These are phyloP conservation scores for Ceratocystiopsis sp. DNA, from an alignment of 2,329 filamentous ascomycete genomes.

Conservation along the genomic window DNA sequence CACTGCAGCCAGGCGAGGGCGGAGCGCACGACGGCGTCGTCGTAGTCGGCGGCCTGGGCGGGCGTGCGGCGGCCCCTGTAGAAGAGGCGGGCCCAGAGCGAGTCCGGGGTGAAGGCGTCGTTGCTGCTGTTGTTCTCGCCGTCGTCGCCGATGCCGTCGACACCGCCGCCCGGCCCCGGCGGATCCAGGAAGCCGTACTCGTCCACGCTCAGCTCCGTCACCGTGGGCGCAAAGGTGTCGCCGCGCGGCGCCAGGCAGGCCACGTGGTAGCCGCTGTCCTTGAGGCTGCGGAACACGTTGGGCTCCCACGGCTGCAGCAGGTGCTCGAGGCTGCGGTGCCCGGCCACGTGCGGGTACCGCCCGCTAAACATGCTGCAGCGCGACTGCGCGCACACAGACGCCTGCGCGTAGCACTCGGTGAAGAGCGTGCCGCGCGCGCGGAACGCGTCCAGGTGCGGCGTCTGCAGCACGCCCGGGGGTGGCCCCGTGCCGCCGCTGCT, in stretches of 20 bases:
- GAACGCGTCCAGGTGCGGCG: conserved; percentile 26
- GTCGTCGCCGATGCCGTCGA: conserved; percentile 14
- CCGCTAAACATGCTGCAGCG: conserved; percentile 30
- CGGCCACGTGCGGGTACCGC: conserved; percentile 26
- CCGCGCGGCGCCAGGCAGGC: conserved; percentile 26
- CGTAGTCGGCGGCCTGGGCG: conserved; percentile 23
- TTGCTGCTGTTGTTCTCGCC: conserved; percentile 8
- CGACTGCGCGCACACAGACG: conserved; percentile 28
- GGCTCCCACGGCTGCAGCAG: conserved; percentile 31
- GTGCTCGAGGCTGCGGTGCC: conserved; percentile 27
- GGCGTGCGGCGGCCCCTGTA: conserved; percentile 24
- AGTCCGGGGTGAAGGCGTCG: neutral
- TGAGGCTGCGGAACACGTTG: conserved; percentile 26
- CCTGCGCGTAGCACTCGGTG: conserved; percentile 28
- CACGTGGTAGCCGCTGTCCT: conserved; percentile 28
- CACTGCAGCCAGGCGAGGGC: conserved; percentile 26
- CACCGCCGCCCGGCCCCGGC: conserved; percentile 18
- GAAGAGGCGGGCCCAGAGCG: conserved; percentile 20
- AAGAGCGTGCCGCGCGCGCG: conserved; percentile 20
- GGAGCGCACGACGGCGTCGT: conserved; percentile 23
- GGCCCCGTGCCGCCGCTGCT: conserved; percentile 17
- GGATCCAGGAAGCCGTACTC: conserved; percentile 27
- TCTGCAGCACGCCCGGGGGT: conserved; percentile 13
- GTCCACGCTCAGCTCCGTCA: conserved; percentile 26
- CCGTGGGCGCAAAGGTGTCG: conserved; percentile 24